Evolutionary conservation across 306 rosid species (phyloP).

Genomic region (Cucurbita moschata): DNA sequence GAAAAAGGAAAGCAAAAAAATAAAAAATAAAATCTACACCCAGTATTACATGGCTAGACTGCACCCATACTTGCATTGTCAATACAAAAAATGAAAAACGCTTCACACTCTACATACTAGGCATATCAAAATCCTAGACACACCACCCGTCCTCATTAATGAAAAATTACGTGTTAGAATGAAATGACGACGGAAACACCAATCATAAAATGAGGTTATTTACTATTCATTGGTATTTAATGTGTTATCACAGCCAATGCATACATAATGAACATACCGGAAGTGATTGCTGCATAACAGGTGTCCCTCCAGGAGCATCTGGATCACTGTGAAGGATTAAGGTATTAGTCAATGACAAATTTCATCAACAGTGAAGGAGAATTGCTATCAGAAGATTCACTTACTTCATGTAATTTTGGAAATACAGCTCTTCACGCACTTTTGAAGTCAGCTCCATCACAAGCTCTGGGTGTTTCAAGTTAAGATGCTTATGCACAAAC

Average conservation of each 20-base stretch:
- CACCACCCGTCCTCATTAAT: neutral
- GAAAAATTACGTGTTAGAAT: neutral
- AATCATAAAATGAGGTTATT: neutral
- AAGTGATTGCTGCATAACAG: slow-evolving; percentile 82
- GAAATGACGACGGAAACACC: neutral
- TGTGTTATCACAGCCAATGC: neutral
- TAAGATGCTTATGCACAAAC: slow-evolving; percentile 89
- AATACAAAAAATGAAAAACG: neutral
- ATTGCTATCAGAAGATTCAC: slow-evolving; percentile 14
- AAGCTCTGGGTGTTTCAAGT: slow-evolving; percentile 84
- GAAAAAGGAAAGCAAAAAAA: neutral
- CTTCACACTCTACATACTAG: neutral
- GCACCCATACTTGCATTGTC: neutral
- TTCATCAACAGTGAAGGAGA: neutral
- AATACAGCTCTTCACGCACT: slow-evolving; percentile 80
- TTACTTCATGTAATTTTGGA: slow-evolving; percentile 93
- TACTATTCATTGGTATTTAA: neutral
- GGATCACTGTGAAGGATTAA: slow-evolving; percentile 46
- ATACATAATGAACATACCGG: slow-evolving; percentile 33
- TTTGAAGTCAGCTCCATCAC: slow-evolving; percentile 65
- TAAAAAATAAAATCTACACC: neutral
- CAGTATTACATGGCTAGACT: neutral
- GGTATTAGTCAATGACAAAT: slow-evolving; percentile 14
- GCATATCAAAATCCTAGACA: neutral
- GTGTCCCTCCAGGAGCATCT: slow-evolving; percentile 89